These are phyloP conservation scores for Brassica cretica DNA, from an alignment of 345 rosid species.

Conservation along the genomic window DNA sequence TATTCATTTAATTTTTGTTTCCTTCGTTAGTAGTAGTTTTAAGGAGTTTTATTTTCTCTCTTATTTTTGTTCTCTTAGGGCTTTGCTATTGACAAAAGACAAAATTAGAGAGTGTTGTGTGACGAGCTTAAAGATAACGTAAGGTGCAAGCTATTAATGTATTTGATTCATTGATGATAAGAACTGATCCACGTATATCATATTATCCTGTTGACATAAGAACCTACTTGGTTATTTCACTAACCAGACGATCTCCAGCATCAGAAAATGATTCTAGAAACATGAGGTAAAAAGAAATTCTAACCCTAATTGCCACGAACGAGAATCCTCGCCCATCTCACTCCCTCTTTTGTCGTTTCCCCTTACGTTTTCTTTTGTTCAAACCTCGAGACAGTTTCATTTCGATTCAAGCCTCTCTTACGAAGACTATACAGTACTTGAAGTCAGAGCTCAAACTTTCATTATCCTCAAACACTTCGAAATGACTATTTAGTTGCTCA, in stretches of 20 bases:
- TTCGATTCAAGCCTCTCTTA: not conserved
- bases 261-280: not conserved
- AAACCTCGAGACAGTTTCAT: not conserved
- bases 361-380: not conserved
- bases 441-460: not conserved
- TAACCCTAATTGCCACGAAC: not conserved
- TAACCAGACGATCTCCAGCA: not conserved
- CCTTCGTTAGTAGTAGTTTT: not conserved
- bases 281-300: not conserved
- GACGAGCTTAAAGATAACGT: not conserved
- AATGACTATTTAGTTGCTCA: not conserved
- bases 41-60: not conserved
- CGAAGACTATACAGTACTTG: not conserved
- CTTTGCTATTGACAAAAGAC: constrained; percentile 17
- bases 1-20: not conserved
- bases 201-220: not conserved
- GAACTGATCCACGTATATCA: not conserved
- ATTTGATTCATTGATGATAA: constrained; percentile 4
- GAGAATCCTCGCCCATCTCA: not conserved
- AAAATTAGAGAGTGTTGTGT: constrained; percentile 5
- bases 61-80: constrained; percentile 7
- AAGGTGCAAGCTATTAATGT: not conserved
- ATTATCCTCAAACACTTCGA: not conserved
- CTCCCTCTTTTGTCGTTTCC: not conserved
- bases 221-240: not conserved